Base-by-base conservation (phyloP, 306 rosid species). In the Clitoria ternatea region DNA sequence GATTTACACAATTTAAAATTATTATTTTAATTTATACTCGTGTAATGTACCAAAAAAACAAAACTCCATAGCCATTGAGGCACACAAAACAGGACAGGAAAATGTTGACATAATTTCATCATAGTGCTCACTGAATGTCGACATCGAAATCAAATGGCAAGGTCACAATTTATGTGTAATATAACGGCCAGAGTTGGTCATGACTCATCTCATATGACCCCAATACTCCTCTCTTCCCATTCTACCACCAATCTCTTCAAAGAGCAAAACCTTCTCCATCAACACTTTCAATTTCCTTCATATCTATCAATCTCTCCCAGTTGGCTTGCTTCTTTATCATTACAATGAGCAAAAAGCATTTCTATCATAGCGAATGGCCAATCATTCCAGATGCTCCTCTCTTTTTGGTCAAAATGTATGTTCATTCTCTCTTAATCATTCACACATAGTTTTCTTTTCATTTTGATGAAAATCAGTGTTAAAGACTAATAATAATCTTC, bases 31-130 rank as follows among this genome's bases (percentile, higher is more conserved):
- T 52, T 3, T 65, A 45, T n/a, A 30, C n/a, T 26, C 2, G 15
- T 9, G 13, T 30, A 7, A 49, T n/a, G n/a, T n/a, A n/a, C n/a
- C n/a, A n/a, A n/a, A n/a, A n/a, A n/a, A n/a, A n/a, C n/a, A n/a
- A n/a, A n/a, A n/a, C n/a, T n/a, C n/a, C n/a, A n/a, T n/a, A n/a
- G 17, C 1, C 4, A 12, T 54, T 3, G 17, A 36, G 27, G 15
- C 0, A 64, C n/a, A 17, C 42, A 20, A 64, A 29, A 71, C 13
- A 40, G 6, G 64, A 77, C 73, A 85, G 48, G 65, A 67, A 70
- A 50, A 54, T 90, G 96, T 87, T 75, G 92, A 80, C 96, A 90
- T 87, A 55, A 66, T 73, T 2, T 76, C 36, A 40, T 37, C 75
- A 81, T 15, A 19, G 12, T 64, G 52, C 18, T 20, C 33, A 22